Base-by-base conservation (phyloP, 768 basidiomycete genomes). In the Termitomyces sp. region DNA sequence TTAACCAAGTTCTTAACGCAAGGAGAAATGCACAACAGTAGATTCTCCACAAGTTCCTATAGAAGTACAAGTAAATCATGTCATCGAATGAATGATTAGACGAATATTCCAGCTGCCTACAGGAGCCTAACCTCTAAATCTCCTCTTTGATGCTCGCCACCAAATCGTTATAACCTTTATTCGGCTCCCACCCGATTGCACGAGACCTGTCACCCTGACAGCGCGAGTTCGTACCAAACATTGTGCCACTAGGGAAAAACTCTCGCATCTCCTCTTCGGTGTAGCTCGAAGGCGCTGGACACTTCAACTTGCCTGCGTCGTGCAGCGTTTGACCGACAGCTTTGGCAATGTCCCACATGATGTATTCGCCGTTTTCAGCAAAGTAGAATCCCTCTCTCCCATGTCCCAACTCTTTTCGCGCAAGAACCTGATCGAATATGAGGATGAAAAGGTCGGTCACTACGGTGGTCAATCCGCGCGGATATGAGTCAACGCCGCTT, bases 141-240 rank as follows among this genome's bases (percentile, higher is more conserved):
- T 67, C 62, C 9, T 20, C 67, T 58, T 73, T 72, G 53, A 86
- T 74, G 61, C 78, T 81, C 40, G 68, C 70, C 13, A 85, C 62
- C 72, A 85, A 76, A 65, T 85, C 83, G 56, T 75, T 67, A 10
- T 77, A 81, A 14, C 70, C 77, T 64, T 75, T 75, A 57, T 62
- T 74, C 10, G 85, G 81, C 57, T 76, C 77, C 84, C 84, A 85
- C 14, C 84, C 83, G 47, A 85, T 63, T 13, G 69, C 66, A 46
- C 72, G 71, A 1, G 74, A 72, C 54, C 80, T 71, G 44, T 78
- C 77, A 0, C 76, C 75, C 30, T 70, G 71, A 62, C 76, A 78
- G 16, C 81, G 74, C 4, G 79, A 75, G 61, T 83, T 83, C 2
- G 73, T 69, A 3, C 77, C 76, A 12, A 74, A 61, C 54, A 64